A percentile compares a stretch with the other conserved stretches of the same genome.
phyloP scores from a whole-genome alignment of 192 early-diverging fungal genomes.

The Rhizophagus prolifer region DNA sequence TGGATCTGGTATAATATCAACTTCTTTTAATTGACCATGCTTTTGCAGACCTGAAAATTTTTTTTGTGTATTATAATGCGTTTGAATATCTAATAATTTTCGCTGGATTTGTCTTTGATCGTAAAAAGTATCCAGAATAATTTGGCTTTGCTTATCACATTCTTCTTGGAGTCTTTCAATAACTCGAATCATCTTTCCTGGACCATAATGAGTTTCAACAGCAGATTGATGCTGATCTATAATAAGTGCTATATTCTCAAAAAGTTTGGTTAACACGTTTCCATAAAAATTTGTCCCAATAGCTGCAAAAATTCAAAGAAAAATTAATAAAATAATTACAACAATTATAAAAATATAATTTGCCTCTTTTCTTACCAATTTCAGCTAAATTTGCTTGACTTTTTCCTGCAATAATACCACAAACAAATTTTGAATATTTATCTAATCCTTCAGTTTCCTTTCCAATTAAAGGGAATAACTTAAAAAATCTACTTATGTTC shows the following conservation, averaged over 20 bases:
- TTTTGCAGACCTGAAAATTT: constrained; percentile 15
- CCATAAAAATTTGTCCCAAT: constrained; percentile 66
- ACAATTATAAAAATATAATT: neutral
- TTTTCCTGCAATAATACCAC: constrained; percentile 71
- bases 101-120: constrained; percentile 63
- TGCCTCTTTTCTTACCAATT: constrained; percentile 33
- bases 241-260: constrained; percentile 86
- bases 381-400: constrained; percentile 65
- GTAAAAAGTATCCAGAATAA: constrained; percentile 77
- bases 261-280: constrained; percentile 77
- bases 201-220: constrained; percentile 83
- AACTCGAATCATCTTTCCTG: constrained; percentile 82
- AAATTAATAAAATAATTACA: constrained; percentile 11
- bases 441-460: constrained; percentile 84
- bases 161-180: constrained; percentile 89
- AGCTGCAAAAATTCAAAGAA: constrained; percentile 30
- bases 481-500: constrained; percentile 83
- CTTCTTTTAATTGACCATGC: constrained; percentile 22
- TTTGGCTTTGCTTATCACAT: constrained; percentile 72
- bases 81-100: constrained; percentile 55
- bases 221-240: constrained; percentile 86
- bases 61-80: constrained; percentile 42
- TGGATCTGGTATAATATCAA: constrained; percentile 59
- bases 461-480: constrained; percentile 86
- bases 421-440: constrained; percentile 83